Conservation (phyloP, 352 stramenopile genomes). For the Phytophthora tubulina region DNA sequence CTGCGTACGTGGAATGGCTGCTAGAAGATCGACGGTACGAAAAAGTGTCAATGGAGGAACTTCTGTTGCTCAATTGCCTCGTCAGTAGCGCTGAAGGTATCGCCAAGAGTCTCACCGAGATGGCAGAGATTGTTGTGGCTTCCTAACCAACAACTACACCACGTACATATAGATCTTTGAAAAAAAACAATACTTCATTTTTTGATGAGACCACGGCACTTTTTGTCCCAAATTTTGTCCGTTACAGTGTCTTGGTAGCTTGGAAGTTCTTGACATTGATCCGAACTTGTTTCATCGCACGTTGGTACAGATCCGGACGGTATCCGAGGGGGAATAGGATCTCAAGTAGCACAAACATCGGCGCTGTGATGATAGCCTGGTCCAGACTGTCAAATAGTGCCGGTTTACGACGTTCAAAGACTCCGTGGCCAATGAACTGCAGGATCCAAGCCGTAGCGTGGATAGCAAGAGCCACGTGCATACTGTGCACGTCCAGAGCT, state of each 20-base stretch:
- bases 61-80: conserved; percentile 38
- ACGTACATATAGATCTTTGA: conserved; percentile 16
- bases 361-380: conserved; percentile 85
- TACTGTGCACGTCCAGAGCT: conserved; percentile 53
- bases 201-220: conserved; percentile 4
- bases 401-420: conserved; percentile 88
- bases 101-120: conserved; percentile 36
- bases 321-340: conserved; percentile 85
- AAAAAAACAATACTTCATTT: conserved; percentile 11
- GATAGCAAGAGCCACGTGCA: conserved; percentile 67
- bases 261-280: conserved; percentile 76
- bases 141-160: conserved; percentile 2
- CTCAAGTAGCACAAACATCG: conserved; percentile 92
- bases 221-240: background rate
- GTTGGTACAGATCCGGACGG: conserved; percentile 72
- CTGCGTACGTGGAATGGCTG: conserved; percentile 39
- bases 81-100: conserved; percentile 38
- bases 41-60: conserved; percentile 41
- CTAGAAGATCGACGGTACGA: conserved; percentile 39
- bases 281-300: conserved; percentile 64
- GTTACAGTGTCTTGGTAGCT: conserved; percentile 50
- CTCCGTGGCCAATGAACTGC: conserved; percentile 87
- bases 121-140: conserved; percentile 32
- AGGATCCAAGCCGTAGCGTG: conserved; percentile 76
- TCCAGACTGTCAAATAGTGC: conserved; percentile 90